Base-by-base conservation (phyloP, 306 rosid species). In the Pterocarpus santalinus region DNA sequence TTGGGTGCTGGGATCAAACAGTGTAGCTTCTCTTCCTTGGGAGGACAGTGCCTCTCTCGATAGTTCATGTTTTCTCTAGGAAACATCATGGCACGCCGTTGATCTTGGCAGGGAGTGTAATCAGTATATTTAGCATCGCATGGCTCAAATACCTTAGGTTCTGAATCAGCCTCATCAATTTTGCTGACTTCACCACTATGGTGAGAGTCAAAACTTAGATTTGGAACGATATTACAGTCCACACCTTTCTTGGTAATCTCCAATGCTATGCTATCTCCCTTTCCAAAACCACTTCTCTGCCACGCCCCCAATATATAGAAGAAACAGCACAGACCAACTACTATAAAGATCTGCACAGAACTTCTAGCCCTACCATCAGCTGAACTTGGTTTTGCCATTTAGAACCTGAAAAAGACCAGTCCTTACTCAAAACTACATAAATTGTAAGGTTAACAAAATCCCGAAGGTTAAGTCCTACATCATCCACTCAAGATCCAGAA, bases 101-200 rank as follows among this genome's bases (percentile, higher is more conserved):
- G 98, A 86, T 95, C 98, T 58, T 95, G 99, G 87, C 99, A 95
- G 15, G 99, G 99, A 8, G 98, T 95, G 89, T 95, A 93, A 86
- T 95, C 99, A 0, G 76, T 86, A 69, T 84, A 90, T 4, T 70
- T 83, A 69, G 82, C 73, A 33, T 63, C 9, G 2, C 99, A 95
- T 4, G 98, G 91, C 71, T 95, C 22, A 49, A 89, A 88, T 28
- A 80, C 85, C 83, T 89, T 91, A 11, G 90, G 73, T 68, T 87
- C 76, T 56, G 85, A 86, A 44, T 86, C 90, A 38, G 63, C 76
- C 70, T 91, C 97, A 22, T 83, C 88, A 44, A 87, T 75, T 67
- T 38, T 86, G 79, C 88, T 89, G 53, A 77, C 83, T 73, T 89
- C 93, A 62, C 98, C 97, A 49, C 86, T 90, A 86, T 95, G 98